A percentile compares a stretch with the other conserved stretches of the same genome.
phyloP scores from a whole-genome alignment of 257 asterid genomes.

The Sherardia arvensis region DNA sequence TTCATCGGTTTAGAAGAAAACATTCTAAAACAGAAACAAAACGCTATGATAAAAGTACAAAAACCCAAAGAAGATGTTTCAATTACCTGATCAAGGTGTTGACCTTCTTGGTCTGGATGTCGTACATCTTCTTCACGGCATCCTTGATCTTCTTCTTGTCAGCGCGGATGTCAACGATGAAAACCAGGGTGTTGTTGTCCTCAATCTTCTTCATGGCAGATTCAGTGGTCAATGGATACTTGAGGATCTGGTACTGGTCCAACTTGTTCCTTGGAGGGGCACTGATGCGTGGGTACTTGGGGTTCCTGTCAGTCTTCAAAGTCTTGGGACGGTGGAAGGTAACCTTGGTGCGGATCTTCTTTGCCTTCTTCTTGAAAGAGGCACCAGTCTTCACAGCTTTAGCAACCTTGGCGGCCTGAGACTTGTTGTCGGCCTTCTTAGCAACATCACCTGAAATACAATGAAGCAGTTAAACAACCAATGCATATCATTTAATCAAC shows the following conservation, averaged over 20 bases:
- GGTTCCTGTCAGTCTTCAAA: constrained; percentile 28
- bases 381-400: constrained; percentile 32
- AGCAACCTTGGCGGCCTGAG: constrained; percentile 31
- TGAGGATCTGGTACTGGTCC: constrained; percentile 29
- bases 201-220: constrained; percentile 36
- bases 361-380: constrained; percentile 22
- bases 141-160: constrained; percentile 31
- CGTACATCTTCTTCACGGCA: constrained; percentile 35
- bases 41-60: too few relatives aligned
- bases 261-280: constrained; percentile 31
- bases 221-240: constrained; percentile 31
- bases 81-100: constrained; percentile 30
- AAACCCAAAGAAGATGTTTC: not conserved
- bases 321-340: constrained; percentile 31
- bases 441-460: constrained; percentile 20
- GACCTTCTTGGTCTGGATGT: constrained; percentile 33
- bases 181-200: constrained; percentile 31
- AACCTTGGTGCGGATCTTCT: constrained; percentile 34
- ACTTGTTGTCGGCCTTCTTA: constrained; percentile 23
- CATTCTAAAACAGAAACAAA: not conserved
- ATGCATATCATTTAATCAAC: too few relatives aligned
- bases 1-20: too few relatives aligned
- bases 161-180: constrained; percentile 33
- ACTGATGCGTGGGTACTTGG: constrained; percentile 28
- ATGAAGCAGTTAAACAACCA: too few relatives aligned